Conservation (phyloP, 2,329 filamentous ascomycete genomes). For the Teratosphaeria pseudoeucalypti region DNA sequence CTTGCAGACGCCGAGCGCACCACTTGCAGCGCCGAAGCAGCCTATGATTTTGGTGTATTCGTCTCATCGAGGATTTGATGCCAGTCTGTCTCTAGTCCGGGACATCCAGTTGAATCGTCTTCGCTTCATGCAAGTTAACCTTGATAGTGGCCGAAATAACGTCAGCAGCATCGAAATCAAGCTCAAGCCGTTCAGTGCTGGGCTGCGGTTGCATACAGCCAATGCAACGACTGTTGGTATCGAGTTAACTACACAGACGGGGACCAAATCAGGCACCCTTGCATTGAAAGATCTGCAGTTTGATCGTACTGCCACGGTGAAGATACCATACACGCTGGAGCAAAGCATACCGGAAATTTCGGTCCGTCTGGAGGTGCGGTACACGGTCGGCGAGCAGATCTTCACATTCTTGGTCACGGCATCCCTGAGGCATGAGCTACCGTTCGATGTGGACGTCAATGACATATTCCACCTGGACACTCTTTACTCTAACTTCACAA, state of each 20-base stretch:
- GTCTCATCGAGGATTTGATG: slow-evolving; percentile 55
- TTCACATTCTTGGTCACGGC: slow-evolving; percentile 47
- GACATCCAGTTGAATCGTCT: slow-evolving; percentile 70
- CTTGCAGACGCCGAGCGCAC: not conserved
- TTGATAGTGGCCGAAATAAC: slow-evolving; percentile 66
- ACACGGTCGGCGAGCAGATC: slow-evolving; percentile 14
- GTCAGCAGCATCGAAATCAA: slow-evolving; percentile 40
- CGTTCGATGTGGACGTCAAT: slow-evolving; percentile 90
- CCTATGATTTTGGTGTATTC: slow-evolving; percentile 62
- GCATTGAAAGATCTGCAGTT: slow-evolving; percentile 15
- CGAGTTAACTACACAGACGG: slow-evolving; percentile 1
- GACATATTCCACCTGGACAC: slow-evolving; percentile 80
- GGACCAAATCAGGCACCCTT: slow-evolving; percentile 11
- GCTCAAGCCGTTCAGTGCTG: slow-evolving; percentile 50
- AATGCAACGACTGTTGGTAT: slow-evolving; percentile 29
- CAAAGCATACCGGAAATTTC: slow-evolving; percentile 61
- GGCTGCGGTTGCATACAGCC: slow-evolving; percentile 46
- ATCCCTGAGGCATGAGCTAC: slow-evolving; percentile 61
- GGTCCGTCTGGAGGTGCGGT: slow-evolving; percentile 50
- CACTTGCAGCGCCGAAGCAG: slow-evolving; percentile 2
- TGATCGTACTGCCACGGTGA: slow-evolving; percentile 45
- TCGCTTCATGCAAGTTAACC: slow-evolving; percentile 63
- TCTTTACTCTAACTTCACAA: slow-evolving; percentile 81
- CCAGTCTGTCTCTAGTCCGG: slow-evolving; percentile 55
- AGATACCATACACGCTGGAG: slow-evolving; percentile 75